Base-by-base conservation (phyloP, 139 green algal genomes). In the Pleodorina starrii region DNA sequence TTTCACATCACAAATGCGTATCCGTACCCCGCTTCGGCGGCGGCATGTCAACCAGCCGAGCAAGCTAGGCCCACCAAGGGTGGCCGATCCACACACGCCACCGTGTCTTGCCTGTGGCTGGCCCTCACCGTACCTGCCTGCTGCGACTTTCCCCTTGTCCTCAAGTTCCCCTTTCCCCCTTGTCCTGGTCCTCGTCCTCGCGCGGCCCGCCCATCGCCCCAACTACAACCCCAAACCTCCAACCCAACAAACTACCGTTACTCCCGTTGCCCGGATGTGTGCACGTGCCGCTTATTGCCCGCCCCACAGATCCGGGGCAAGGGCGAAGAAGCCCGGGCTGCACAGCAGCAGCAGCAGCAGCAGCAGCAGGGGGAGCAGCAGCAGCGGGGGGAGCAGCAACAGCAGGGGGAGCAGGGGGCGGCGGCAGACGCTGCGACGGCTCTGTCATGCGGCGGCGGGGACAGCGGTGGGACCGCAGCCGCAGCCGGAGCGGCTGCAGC, bases 261-360 rank as follows among this genome's bases (percentile, higher is more conserved):
- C 21, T 4, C 25, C 21, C 73, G 36, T 68, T 46, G 35, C 74
- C 63, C 63, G 29, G 63, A 5, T 42, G 21, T 35, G 21, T n/a
- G n/a, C n/a, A n/a, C n/a, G n/a, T n/a, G n/a, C n/a, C n/a, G n/a
- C n/a, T n/a, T n/a, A n/a, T n/a, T n/a, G n/a, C n/a, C n/a, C n/a
- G n/a, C n/a, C n/a, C n/a, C 57, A 19, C 63, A 89, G 78, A 44
- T 79, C 19, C 75, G 72, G 32, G 42, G 78, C 27, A 63, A 57
- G 66, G 89, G 40, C 50, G 81, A 50, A 42, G 85, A 38, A 25
- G 71, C 69, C 50, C 63, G 83, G 51, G 90, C 81, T 27, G 68
- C n/a, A n/a, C 72, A 11, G 72, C 72, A 17, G 40, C 72, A 40
- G 40, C 38, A 5, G 68, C 2, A 25, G 68, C 35, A 10, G 68